Conservation (phyloP, 1,139 yeast genomes). For the Candida labiduridarum region DNA sequence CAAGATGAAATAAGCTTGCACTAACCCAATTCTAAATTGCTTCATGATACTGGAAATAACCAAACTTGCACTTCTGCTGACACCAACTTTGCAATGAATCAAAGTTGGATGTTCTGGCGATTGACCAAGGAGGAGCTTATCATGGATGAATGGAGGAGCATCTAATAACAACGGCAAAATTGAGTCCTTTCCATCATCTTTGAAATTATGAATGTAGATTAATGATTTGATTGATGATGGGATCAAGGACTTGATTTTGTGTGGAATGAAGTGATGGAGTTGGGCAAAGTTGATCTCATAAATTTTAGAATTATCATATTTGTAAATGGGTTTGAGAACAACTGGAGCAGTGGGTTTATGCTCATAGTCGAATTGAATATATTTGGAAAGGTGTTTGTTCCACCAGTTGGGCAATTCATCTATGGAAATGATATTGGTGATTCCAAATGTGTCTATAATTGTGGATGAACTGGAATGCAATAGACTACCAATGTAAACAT, state of each 20-base stretch:
- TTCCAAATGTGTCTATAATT: constrained; percentile 25
- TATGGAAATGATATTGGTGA: constrained; percentile 34
- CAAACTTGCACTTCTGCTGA: constrained; percentile 86
- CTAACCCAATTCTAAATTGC: constrained; percentile 60
- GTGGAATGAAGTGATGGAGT: constrained; percentile 4
- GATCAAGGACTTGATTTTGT: constrained; percentile 8
- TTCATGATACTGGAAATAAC: constrained; percentile 91
- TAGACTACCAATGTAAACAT: constrained; percentile 38
- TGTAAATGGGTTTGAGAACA: constrained; percentile 26
- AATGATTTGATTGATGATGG: constrained; percentile 24
- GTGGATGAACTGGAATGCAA: constrained; percentile 39
- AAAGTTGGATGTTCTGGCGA: constrained; percentile 37
- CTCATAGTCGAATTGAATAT: constrained; percentile 24
- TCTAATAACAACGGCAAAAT: constrained; percentile 32
- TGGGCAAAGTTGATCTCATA: constrained; percentile 29
- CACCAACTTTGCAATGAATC: constrained; percentile 92
- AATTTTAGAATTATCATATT: constrained; percentile 29
- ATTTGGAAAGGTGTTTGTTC: constrained; percentile 18
- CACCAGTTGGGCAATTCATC: constrained; percentile 45
- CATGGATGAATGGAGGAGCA: constrained; percentile 35
- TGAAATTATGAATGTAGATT: constrained; percentile 37
- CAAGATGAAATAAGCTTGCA: constrained; percentile 78
- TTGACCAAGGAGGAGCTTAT: constrained; percentile 27
- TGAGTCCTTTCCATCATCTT: constrained; percentile 46
- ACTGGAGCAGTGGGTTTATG: neutral